Evolutionary conservation across 2,329 filamentous ascomycete genomes (phyloP), one percentile per base, ranked within the genome.

Genomic region (Parastagonospora avenae): DNA sequence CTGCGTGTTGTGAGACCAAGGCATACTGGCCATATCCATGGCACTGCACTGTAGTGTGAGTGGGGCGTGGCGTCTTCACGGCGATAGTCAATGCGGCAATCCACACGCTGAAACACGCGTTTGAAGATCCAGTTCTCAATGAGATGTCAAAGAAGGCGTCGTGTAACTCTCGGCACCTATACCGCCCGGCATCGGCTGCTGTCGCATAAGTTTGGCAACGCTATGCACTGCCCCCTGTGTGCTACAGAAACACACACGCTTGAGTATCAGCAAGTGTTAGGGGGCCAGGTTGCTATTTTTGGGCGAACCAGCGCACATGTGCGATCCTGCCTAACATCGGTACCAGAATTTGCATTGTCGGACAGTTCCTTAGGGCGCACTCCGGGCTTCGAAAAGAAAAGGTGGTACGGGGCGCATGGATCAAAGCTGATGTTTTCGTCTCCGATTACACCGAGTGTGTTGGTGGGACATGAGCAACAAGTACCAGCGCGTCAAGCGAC

Each of bases 71-170:
- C 16, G 16, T 11, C 19, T 12, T 11, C 4, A 9, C 16, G 10
- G 41, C 15, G 14, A 37, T 35, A 29, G 42, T 48, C 42, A 51
- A 60, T 56, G 52, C 57, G 39, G 5, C 42, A 44, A 31, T 39
- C 41, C 37, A 43, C 42, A 28, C 24, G 36, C 42, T 62, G 59
- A 60, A 62, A 62, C 59, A 38, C 31, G 15, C 38, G 54, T 59
- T 52, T 59, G 59, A 60, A 54, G 42, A 51, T 55, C 46, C 16
- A 39, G 16, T 56, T 57, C 52, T 62, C 55, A 46, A 62, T 55
- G 45, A 45, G 19, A 48, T 57, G 53, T 61, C 57, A 59, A 50
- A 24, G 19, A 5, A 24, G 19, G 60, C 63, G 63, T 64, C 54
- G 57, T 58, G 61, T 48, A 54, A 64, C 52, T 19, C 41, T 57